phyloP scores from a whole-genome alignment of 2,329 filamentous ascomycete species.

The Waltergamsia citrina region DNA sequence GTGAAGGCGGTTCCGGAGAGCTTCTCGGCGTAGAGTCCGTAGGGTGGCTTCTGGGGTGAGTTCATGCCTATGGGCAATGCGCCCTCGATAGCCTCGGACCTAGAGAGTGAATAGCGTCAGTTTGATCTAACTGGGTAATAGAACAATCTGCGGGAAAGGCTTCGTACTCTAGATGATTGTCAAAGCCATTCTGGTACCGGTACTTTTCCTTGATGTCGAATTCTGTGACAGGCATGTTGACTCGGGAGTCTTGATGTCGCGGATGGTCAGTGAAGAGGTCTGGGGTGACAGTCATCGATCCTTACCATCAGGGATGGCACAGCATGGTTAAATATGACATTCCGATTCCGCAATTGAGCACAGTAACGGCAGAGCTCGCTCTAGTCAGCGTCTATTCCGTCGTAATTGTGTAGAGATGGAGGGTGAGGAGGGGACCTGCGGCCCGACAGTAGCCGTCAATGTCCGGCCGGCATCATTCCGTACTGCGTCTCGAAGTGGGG shows the following conservation, averaged over 20 bases:
- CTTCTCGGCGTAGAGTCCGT: conserved; percentile 76
- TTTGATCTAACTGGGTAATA: neutral
- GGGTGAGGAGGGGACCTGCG: conserved; percentile 1
- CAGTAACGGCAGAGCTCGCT: neutral
- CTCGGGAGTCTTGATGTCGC: neutral
- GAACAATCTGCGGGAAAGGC: neutral
- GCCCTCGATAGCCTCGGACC: conserved; percentile 66
- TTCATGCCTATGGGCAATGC: conserved; percentile 69
- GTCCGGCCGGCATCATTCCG: conserved; percentile 13
- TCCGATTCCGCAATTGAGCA: neutral
- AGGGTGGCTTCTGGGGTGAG: conserved; percentile 70
- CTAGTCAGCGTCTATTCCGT: too few relatives aligned
- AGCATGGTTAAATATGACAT: conserved; percentile 1
- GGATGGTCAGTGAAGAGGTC: neutral
- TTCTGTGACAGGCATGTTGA: conserved; percentile 38
- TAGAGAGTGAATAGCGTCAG: conserved; percentile 22
- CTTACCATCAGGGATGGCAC: neutral
- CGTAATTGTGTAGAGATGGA: neutral
- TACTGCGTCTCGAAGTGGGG: conserved; percentile 4
- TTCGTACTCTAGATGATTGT: conserved; percentile 61
- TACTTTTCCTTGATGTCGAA: conserved; percentile 50
- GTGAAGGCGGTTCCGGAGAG: conserved; percentile 66
- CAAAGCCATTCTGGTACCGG: conserved; percentile 71
- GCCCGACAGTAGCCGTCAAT: conserved; percentile 17
- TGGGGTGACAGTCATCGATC: too few relatives aligned